These are phyloP conservation scores for Annulohypoxylon moriforme DNA, from an alignment of 495 filamentous ascomycete species.

Conservation along the genomic window DNA sequence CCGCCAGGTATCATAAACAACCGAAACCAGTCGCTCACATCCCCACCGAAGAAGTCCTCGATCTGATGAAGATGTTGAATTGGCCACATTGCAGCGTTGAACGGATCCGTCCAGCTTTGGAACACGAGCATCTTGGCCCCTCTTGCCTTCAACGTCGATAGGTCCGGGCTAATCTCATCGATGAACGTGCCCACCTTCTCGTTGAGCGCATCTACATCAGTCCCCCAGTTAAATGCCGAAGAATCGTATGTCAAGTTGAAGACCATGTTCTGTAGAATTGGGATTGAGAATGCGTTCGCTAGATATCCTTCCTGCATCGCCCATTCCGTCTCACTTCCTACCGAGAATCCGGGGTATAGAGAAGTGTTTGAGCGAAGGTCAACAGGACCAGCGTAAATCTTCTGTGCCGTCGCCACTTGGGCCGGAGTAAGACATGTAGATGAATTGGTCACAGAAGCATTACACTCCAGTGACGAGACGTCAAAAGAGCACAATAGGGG, in stretches of 20 bases:
- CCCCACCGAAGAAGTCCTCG: conserved; percentile 41
- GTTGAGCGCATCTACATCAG: conserved; percentile 51
- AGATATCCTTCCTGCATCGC: conserved; percentile 49
- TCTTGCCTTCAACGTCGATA: conserved; percentile 45
- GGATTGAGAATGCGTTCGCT: conserved; percentile 50
- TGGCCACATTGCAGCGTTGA: conserved; percentile 56
- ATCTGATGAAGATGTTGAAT: conserved; percentile 56
- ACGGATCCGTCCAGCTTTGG: conserved; percentile 57
- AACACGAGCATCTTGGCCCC: conserved; percentile 56
- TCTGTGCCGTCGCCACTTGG: conserved; percentile 45
- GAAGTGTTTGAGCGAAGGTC: conserved; percentile 32
- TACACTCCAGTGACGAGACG: conserved; percentile 49
- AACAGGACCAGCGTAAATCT: conserved; percentile 48
- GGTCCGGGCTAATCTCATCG: conserved; percentile 51
- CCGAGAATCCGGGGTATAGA: conserved; percentile 55
- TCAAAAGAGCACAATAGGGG: conserved; percentile 55
- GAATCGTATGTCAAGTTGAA: conserved; percentile 60
- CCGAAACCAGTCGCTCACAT: conserved; percentile 51
- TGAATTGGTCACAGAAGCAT: conserved; percentile 25
- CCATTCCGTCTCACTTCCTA: conserved; percentile 51
- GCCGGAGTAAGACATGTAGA: conserved; percentile 47
- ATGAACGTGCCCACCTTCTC: conserved; percentile 48
- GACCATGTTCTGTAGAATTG: conserved; percentile 63
- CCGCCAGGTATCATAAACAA: conserved; percentile 56
- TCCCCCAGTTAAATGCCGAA: conserved; percentile 52